A percentile compares a stretch with the other conserved stretches of the same genome.
Conservation (phyloP, 2,329 filamentous ascomycete genomes). For the Colletotrichum plurivorum region DNA sequence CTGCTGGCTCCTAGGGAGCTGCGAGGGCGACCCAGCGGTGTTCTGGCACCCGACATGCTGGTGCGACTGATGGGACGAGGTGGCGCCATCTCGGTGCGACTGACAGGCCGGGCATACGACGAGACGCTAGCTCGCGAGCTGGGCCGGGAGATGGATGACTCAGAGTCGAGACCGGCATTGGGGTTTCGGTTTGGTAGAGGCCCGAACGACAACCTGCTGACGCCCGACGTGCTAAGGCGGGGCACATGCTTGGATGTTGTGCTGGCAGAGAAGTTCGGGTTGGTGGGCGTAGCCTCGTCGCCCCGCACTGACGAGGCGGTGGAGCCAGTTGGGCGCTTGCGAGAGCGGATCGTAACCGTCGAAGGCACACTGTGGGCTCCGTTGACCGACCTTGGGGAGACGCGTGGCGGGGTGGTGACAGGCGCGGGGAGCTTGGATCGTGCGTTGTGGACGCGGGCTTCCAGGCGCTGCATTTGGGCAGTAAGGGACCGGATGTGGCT, state of each 20-base stretch:
- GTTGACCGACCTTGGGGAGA: slow-evolving; percentile 76
- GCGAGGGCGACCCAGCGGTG: slow-evolving; percentile 77
- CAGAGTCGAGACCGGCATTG: slow-evolving; percentile 54
- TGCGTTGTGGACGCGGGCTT: slow-evolving; percentile 91
- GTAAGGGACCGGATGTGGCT: slow-evolving; percentile 94
- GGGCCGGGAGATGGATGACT: slow-evolving; percentile 72
- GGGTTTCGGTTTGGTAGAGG: slow-evolving; percentile 71
- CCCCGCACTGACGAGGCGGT: slow-evolving; percentile 62
- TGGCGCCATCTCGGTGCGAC: slow-evolving; percentile 67
- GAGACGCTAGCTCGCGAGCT: slow-evolving; percentile 79
- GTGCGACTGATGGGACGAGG: slow-evolving; percentile 76
- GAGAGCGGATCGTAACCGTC: slow-evolving; percentile 75
- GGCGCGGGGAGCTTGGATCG: slow-evolving; percentile 93
- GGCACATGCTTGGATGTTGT: slow-evolving; percentile 66
- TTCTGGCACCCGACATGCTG: slow-evolving; percentile 72
- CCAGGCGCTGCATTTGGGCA: slow-evolving; percentile 96
- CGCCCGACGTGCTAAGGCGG: slow-evolving; percentile 73
- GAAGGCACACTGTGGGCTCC: slow-evolving; percentile 63
- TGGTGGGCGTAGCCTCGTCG: slow-evolving; percentile 59
- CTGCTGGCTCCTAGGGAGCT: slow-evolving; percentile 72
- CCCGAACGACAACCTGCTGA: slow-evolving; percentile 75
- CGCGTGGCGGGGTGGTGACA: slow-evolving; percentile 80
- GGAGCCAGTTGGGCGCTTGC: slow-evolving; percentile 76
- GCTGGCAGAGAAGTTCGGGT: slow-evolving; percentile 50
- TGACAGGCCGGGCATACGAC: slow-evolving; percentile 67